These are phyloP conservation scores for Globisporangium radiosum DNA, from an alignment of 352 stramenopile species.

Conservation along the genomic window DNA sequence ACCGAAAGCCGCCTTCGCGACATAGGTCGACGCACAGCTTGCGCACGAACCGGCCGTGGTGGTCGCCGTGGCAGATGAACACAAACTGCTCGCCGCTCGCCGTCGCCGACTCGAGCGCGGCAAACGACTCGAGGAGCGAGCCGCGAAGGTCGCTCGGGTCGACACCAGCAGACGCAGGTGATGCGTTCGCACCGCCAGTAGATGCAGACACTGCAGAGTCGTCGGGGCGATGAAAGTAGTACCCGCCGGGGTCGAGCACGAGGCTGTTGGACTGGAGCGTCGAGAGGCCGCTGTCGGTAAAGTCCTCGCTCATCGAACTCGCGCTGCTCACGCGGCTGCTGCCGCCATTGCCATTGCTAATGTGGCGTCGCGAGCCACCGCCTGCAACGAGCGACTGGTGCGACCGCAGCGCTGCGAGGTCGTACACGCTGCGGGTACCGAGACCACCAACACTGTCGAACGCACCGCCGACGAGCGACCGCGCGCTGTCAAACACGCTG, in stretches of 20 bases:
- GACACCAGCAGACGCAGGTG: conserved; percentile 1
- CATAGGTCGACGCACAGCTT: conserved; percentile 57
- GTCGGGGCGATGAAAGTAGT: conserved; percentile 56
- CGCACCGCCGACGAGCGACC: conserved; percentile 12
- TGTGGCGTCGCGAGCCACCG: conserved; percentile 14
- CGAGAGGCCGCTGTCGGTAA: conserved; percentile 15
- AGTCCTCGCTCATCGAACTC: conserved; percentile 43
- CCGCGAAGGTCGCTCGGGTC: conserved; percentile 22
- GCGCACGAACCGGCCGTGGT: conserved; percentile 60
- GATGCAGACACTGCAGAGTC: too few relatives aligned
- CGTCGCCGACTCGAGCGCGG: conserved; percentile 44
- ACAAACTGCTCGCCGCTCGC: conserved; percentile 37
- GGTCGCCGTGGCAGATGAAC: conserved; percentile 78
- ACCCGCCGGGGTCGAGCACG: conserved; percentile 53
- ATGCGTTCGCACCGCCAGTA: too few relatives aligned
- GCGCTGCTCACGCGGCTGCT: conserved; percentile 38
- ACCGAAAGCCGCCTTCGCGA: conserved; percentile 43
- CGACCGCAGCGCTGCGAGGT: conserved; percentile 23
- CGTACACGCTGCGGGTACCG: conserved; percentile 3
- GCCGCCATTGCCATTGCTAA: conserved; percentile 17
- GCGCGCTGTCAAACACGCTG: conserved; percentile 21
- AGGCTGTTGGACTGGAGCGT: conserved; percentile 53
- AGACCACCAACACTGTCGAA: too few relatives aligned
- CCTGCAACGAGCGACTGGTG: conserved; percentile 22
- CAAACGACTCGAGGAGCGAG: conserved; percentile 53